Evolutionary conservation across 495 filamentous ascomycete species (phyloP).

Genomic region (Bacidia rubella): DNA sequence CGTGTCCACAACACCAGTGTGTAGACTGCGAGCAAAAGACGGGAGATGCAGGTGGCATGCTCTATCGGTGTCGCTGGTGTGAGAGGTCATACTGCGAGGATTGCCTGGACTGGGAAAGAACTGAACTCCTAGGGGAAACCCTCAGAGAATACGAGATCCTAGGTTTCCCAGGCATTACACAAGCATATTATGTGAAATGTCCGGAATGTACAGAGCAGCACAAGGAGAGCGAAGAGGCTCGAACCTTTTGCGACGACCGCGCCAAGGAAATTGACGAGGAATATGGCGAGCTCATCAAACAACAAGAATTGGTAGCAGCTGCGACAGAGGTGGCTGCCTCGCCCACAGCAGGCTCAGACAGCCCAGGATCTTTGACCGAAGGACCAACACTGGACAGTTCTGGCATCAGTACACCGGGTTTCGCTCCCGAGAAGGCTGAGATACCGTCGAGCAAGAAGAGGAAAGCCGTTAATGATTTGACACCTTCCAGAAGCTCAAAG

Average conservation of each 20-base stretch:
- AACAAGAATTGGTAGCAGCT: slow-evolving; percentile 7
- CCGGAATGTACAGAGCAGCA: slow-evolving; percentile 28
- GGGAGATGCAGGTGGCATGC: slow-evolving; percentile 41
- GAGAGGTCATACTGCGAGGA: slow-evolving; percentile 46
- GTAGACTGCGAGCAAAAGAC: slow-evolving; percentile 40
- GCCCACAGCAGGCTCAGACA: slow-evolving; percentile 4
- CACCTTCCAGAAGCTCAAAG: background rate
- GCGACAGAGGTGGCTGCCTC: slow-evolving; percentile 1
- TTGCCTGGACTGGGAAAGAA: slow-evolving; percentile 43
- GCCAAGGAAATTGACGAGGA: slow-evolving; percentile 16
- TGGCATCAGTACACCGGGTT: slow-evolving; percentile 22
- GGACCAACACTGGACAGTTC: slow-evolving; percentile 27
- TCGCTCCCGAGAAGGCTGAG: background rate
- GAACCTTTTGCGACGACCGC: slow-evolving; percentile 16
- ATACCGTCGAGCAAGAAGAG: background rate
- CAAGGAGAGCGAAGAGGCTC: slow-evolving; percentile 15
- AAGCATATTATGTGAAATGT: slow-evolving; percentile 41
- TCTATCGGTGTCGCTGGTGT: slow-evolving; percentile 47
- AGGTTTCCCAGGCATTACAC: slow-evolving; percentile 26
- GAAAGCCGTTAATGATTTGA: background rate
- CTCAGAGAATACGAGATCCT: slow-evolving; percentile 38
- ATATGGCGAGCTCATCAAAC: slow-evolving; percentile 15
- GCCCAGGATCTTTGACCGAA: slow-evolving; percentile 25
- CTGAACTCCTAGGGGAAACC: slow-evolving; percentile 37
- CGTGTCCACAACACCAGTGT: slow-evolving; percentile 48